These are phyloP conservation scores for Aphanomyces invadans DNA, from an alignment of 352 stramenopile genomes.

Conservation along the genomic window DNA sequence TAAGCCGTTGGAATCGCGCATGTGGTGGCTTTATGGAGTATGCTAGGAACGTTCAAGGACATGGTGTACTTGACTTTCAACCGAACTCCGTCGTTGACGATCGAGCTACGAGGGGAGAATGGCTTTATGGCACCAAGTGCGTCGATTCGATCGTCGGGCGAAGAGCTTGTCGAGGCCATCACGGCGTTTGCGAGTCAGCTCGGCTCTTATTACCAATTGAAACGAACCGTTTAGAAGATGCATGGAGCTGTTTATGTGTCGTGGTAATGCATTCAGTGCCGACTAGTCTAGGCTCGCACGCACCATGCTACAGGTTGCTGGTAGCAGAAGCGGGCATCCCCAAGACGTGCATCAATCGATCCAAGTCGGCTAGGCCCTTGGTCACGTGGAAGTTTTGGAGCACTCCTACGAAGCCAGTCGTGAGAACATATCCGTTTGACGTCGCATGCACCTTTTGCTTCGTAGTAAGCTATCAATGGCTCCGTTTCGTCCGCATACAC, in stretches of 20 bases:
- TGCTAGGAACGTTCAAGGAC: constrained; percentile 4
- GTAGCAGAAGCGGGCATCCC: not conserved
- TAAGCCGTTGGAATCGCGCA: not conserved
- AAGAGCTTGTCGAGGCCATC: constrained; percentile 5
- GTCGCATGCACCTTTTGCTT: constrained; percentile 35
- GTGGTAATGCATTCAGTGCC: too few species aligned
- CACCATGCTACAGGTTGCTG: constrained; percentile 14
- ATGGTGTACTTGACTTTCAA: not conserved
- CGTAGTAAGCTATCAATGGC: constrained; percentile 84
- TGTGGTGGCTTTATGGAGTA: not conserved
- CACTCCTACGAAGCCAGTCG: constrained; percentile 39
- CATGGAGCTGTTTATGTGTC: too few species aligned
- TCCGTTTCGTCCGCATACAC: constrained; percentile 87
- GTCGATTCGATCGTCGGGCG: constrained; percentile 1
- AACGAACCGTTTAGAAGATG: not conserved
- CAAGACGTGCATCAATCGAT: constrained; percentile 13
- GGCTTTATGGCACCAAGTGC: not conserved
- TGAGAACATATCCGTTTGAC: too few species aligned
- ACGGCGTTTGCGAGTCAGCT: not conserved
- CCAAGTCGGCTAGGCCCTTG: constrained; percentile 68
- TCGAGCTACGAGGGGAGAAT: not conserved
- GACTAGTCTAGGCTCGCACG: too few species aligned
- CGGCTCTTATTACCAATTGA: not conserved
- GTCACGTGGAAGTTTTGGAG: constrained; percentile 82
- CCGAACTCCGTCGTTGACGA: constrained; percentile 7